Conservation (phyloP, 495 filamentous ascomycete genomes). For the Podospora bellae-mahoneyi region DNA sequence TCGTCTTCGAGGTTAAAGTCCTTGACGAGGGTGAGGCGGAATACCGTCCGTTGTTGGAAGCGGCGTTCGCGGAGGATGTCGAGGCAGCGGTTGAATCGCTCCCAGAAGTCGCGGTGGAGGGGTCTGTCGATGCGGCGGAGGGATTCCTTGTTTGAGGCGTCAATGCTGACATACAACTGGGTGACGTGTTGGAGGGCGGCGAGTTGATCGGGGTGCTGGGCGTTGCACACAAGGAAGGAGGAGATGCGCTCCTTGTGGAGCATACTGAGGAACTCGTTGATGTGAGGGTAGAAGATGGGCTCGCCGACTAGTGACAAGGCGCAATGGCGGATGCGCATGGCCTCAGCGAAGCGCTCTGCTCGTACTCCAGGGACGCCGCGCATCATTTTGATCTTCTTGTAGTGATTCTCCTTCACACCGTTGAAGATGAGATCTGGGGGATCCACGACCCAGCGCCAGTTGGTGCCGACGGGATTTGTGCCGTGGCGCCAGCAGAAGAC, state of each 20-base stretch:
- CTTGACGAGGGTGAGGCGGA: constrained; percentile 92
- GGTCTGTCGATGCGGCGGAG: constrained; percentile 85
- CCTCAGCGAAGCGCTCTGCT: constrained; percentile 86
- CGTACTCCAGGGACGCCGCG: constrained; percentile 88
- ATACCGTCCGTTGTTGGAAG: constrained; percentile 83
- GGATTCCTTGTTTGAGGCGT: constrained; percentile 86
- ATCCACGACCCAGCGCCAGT: constrained; percentile 94
- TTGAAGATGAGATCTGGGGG: constrained; percentile 82
- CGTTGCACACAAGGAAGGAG: constrained; percentile 94
- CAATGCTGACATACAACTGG: constrained; percentile 92
- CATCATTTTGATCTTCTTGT: constrained; percentile 96
- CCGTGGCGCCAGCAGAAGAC: constrained; percentile 99
- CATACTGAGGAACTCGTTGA: constrained; percentile 82
- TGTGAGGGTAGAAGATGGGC: constrained; percentile 96
- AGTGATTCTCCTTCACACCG: constrained; percentile 86
- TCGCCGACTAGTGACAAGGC: constrained; percentile 88
- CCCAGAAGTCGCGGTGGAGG: constrained; percentile 95
- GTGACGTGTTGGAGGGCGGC: constrained; percentile 77
- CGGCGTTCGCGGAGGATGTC: constrained; percentile 83
- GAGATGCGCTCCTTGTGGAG: constrained; percentile 84
- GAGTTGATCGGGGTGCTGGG: constrained; percentile 93
- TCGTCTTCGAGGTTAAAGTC: constrained; percentile 94
- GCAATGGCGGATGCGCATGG: constrained; percentile 89
- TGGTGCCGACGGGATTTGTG: constrained; percentile 93
- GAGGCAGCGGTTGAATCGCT: constrained; percentile 84